These are phyloP conservation scores for Anisodus acutangulus DNA, from an alignment of 257 asterid species.

Conservation along the genomic window DNA sequence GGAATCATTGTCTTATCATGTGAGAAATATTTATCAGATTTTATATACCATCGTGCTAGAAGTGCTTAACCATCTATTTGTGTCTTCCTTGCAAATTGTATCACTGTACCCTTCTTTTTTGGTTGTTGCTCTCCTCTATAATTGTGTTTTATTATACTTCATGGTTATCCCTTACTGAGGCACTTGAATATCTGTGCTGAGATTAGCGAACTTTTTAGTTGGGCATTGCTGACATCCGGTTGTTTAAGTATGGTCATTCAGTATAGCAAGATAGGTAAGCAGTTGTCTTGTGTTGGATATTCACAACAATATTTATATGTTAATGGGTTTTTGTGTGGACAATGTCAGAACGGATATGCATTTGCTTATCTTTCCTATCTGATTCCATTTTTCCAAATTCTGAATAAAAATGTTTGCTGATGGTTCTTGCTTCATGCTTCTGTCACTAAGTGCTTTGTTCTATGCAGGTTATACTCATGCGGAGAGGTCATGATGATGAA, in stretches of 20 bases:
- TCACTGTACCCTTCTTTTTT: background rate
- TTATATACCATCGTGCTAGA: conserved; percentile 2
- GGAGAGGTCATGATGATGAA: conserved; percentile 49
- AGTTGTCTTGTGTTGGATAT: background rate
- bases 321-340: background rate
- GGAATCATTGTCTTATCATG: background rate
- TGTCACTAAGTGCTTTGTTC: background rate
- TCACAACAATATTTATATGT: background rate
- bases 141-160: background rate
- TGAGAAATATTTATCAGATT: conserved; percentile 23
- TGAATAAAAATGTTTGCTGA: background rate
- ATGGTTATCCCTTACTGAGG: conserved; percentile 3
- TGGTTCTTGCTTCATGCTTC: conserved; percentile 4
- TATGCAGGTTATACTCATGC: conserved; percentile 70
- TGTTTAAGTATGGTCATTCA: background rate
- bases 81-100: conserved; percentile 7
- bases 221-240: background rate
- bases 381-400: background rate
- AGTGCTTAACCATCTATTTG: conserved; percentile 2
- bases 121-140: conserved; percentile 17
- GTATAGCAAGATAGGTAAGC: background rate
- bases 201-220: background rate
- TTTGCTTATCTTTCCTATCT: background rate
- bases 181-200: conserved; percentile 6
- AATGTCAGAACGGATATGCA: background rate